Percentiles rank a stretch among this genome's conserved stretches.
Evolutionary conservation across 805 yeast species (phyloP).

Genomic region (Yarrowia sp.): DNA sequence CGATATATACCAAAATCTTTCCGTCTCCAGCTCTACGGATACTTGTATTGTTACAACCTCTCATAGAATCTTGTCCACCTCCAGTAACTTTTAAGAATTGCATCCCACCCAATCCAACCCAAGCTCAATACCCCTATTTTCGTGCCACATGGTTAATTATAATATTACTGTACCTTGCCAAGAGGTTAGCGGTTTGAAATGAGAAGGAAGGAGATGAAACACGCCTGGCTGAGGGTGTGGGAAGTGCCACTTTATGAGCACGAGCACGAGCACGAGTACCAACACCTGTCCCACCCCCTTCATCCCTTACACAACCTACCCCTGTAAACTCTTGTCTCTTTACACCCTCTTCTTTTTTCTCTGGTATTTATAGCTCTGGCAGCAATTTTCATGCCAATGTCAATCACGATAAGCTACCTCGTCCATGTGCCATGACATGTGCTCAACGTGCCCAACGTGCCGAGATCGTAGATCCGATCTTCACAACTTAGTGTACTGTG

Average conservation of each 20-base stretch:
- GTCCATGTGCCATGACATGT: slow-evolving; percentile 27
- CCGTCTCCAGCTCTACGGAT: too few relatives aligned
- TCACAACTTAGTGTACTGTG: too few relatives aligned
- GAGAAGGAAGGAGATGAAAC: too few relatives aligned
- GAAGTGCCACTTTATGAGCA: too few relatives aligned
- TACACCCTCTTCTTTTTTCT: too few relatives aligned
- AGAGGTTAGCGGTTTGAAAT: neutral
- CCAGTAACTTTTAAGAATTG: neutral
- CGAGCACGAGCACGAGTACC: too few relatives aligned
- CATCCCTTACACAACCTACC: too few relatives aligned
- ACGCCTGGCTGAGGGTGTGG: too few relatives aligned
- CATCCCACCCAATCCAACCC: slow-evolving; percentile 32
- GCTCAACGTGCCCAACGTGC: neutral
- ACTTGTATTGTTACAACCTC: too few relatives aligned
- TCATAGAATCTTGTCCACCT: neutral
- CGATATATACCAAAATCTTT: neutral
- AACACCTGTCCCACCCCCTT: too few relatives aligned
- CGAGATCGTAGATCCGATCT: slow-evolving; percentile 4
- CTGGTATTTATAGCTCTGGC: too few relatives aligned
- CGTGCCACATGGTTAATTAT: slow-evolving; percentile 8
- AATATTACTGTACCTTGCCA: slow-evolving; percentile 8
- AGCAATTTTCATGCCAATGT: neutral
- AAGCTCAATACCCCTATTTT: slow-evolving; percentile 29
- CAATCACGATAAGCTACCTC: slow-evolving; percentile 2
- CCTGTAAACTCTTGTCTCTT: too few relatives aligned